Conservation (phyloP, 2,329 filamentous ascomycete species). For the Ophiobolus disseminans region DNA sequence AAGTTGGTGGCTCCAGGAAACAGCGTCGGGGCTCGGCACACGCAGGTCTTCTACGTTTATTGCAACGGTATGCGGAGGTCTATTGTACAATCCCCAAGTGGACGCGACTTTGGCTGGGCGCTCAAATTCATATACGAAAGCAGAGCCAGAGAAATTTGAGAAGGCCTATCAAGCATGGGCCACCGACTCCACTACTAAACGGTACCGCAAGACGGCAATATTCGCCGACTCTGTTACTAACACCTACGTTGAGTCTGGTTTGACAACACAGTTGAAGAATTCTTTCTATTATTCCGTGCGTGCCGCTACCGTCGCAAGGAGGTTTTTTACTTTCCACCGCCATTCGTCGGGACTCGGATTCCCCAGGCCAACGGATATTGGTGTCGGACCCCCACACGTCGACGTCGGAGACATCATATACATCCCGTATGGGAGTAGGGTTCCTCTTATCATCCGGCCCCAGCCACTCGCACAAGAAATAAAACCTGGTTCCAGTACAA, state of each 20-base stretch:
- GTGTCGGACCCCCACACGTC: constrained; percentile 23
- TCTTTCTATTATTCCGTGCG: constrained; percentile 4
- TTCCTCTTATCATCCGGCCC: constrained; percentile 24
- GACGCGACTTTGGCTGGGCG: not conserved
- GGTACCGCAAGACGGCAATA: not conserved
- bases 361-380: constrained; percentile 25
- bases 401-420: constrained; percentile 19
- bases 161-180: not conserved
- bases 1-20: not conserved
- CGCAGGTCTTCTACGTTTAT: not conserved
- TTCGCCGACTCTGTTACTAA: not conserved
- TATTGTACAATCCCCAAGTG: not conserved
- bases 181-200: not conserved
- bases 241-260: not conserved
- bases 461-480: not conserved
- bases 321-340: constrained; percentile 13
- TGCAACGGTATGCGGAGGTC: not conserved
- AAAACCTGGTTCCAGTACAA: not conserved
- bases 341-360: constrained; percentile 27
- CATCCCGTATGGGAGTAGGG: constrained; percentile 18
- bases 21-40: not conserved
- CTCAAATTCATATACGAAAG: no score
- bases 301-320: constrained; percentile 24
- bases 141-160: not conserved
- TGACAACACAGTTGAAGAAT: not conserved